Percentiles rank a stretch among this genome's conserved stretches.
phyloP scores from a whole-genome alignment of 2,329 filamentous ascomycete species.

The Epichloe amarillans region DNA sequence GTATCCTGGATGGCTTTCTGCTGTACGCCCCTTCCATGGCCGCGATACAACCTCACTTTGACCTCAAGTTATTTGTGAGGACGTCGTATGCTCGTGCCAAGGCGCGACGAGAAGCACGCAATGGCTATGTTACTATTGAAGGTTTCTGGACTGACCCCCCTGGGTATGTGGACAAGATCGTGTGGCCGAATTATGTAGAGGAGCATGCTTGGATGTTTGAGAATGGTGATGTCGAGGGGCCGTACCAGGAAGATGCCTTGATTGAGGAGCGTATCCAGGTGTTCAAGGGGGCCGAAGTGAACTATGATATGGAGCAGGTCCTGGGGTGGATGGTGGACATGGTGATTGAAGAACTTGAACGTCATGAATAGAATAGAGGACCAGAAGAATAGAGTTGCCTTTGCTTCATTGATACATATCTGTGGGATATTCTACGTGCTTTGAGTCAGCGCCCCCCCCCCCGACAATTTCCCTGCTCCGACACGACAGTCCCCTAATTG shows the following conservation, averaged over 20 bases:
- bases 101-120: constrained; percentile 50
- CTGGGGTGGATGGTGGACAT: constrained; percentile 56
- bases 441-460: not conserved
- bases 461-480: not conserved
- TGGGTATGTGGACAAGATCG: constrained; percentile 84
- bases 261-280: constrained; percentile 32
- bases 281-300: constrained; percentile 30
- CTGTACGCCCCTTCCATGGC: constrained; percentile 51
- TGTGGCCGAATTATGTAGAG: constrained; percentile 87
- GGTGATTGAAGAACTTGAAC: constrained; percentile 37
- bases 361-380: constrained; percentile 3
- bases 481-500: no score
- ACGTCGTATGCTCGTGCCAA: constrained; percentile 53
- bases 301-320: constrained; percentile 46
- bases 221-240: constrained; percentile 50
- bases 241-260: constrained; percentile 33
- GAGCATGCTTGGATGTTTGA: constrained; percentile 74
- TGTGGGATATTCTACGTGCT: not conserved
- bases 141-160: constrained; percentile 94
- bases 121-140: constrained; percentile 68
- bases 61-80: constrained; percentile 67
- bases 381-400: not conserved
- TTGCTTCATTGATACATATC: not conserved
- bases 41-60: constrained; percentile 47
- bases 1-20: constrained; percentile 79